A percentile compares a stretch with the other conserved stretches of the same genome.
Conservation (phyloP, 345 rosid genomes). For the Eucalyptus viminalis region DNA sequence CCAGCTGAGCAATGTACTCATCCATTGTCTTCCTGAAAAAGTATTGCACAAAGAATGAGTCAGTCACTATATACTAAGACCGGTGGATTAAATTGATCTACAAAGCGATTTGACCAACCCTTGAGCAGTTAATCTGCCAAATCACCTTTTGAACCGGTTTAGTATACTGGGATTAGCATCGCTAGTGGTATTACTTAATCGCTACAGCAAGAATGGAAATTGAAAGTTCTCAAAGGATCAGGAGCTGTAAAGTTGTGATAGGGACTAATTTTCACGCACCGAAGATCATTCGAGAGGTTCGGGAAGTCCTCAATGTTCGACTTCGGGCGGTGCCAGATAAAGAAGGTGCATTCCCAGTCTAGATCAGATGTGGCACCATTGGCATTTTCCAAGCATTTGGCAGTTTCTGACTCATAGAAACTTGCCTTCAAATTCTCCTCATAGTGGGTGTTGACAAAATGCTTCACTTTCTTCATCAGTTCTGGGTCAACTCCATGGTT, state of each 20-base stretch:
- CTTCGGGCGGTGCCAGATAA: constrained; percentile 65
- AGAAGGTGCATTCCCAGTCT: constrained; percentile 83
- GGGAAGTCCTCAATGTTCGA: constrained; percentile 48
- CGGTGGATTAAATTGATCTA: neutral
- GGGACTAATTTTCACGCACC: constrained; percentile 14
- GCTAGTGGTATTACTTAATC: neutral
- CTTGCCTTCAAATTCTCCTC: constrained; percentile 47
- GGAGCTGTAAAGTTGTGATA: neutral
- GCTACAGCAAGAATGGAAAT: neutral
- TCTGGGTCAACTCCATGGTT: constrained; percentile 67
- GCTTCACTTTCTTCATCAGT: constrained; percentile 81
- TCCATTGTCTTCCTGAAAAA: constrained; percentile 50
- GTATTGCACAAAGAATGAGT: neutral
- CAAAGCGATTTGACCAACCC: neutral
- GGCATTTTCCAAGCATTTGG: constrained; percentile 22
- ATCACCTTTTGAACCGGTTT: neutral
- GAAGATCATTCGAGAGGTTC: constrained; percentile 40
- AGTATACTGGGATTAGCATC: constrained; percentile 14
- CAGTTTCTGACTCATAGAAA: constrained; percentile 62
- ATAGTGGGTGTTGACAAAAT: constrained; percentile 50
- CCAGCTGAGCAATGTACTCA: constrained; percentile 49
- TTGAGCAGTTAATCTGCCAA: neutral
- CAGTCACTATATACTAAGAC: neutral
- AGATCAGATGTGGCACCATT: constrained; percentile 12
- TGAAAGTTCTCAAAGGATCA: neutral